Base-by-base conservation (phyloP, 352 stramenopile species). In the Peronosclerospora sorghi region DNA sequence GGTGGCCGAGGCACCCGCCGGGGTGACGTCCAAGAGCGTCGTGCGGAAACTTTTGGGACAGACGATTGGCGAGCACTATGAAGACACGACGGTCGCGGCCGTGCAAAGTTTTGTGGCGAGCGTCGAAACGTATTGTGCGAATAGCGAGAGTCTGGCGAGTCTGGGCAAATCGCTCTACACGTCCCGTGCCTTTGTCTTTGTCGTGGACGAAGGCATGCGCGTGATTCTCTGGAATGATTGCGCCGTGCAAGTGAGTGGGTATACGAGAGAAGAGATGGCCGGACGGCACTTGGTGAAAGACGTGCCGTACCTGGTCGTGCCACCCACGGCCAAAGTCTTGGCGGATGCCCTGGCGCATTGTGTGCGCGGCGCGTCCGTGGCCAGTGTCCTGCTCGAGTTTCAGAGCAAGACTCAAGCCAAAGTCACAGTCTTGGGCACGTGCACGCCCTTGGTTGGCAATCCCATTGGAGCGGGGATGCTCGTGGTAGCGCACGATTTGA, bases 181-280 rank as follows among this genome's bases (percentile, higher is more conserved):
- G 51, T 86, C 73, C 0, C 59, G 65, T 5, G 62, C 74, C 1
- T 48, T 89, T 26, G 75, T 89, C 18, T 89, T 91, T 60, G 79
- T 88, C 23, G 66, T 91, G 27, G 79, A 91, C 41, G 78, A 88
- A 35, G 59, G 67, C 29, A 86, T 88, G 76, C 79, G 79, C 41
- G 80, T 91, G 15, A 91, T 91, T 26, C 50, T 91, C 12, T 91
- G 79, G 79, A 91, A 91, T 42, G 79, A 91, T 43, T 65, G 62
- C 28, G 79, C 79, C 0, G 67, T 86, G n/a, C 68, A 73, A 47
- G 57, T 82, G 35, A 67, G 68, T 24, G 79, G 79, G n/a, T 88
- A 76, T 51, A 65, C 68, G 18, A 65, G 79, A n/a, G 76, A 91
- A 41, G 74, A 91, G 47, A 80, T 91, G 62, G 79, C 79, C 0